These are phyloP conservation scores for Yamadazyma trypodendri DNA, from an alignment of 1,139 yeast genomes.

Conservation along the genomic window DNA sequence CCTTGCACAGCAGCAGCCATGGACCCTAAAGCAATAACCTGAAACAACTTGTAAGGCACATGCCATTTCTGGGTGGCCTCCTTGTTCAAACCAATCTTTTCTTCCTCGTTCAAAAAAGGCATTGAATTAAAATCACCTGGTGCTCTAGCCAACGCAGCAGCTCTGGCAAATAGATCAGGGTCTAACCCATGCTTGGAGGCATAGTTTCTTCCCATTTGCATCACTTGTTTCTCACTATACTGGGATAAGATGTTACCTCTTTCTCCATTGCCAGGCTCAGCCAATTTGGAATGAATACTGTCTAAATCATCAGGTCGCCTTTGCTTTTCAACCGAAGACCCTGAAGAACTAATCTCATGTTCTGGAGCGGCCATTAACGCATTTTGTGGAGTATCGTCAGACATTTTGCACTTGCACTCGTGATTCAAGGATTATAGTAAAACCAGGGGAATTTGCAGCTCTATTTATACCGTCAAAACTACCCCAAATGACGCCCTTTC, in stretches of 20 bases:
- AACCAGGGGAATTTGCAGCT: background rate
- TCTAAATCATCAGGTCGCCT: conserved; percentile 24
- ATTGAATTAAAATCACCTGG: conserved; percentile 62
- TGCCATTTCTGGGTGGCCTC: conserved; percentile 65
- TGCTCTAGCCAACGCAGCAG: conserved; percentile 73
- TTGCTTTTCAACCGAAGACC: conserved; percentile 16
- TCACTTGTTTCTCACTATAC: conserved; percentile 62
- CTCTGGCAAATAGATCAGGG: conserved; percentile 64
- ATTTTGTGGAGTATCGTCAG: conserved; percentile 1
- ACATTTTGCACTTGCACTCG: background rate
- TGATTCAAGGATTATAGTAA: background rate
- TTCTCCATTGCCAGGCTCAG: conserved; percentile 28
- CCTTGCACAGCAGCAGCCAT: conserved; percentile 93
- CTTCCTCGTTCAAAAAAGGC: conserved; percentile 57
- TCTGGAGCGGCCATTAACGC: conserved; percentile 2
- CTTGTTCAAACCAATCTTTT: conserved; percentile 53
- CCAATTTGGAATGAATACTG: conserved; percentile 21
- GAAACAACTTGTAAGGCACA: conserved; percentile 58
- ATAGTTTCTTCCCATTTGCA: conserved; percentile 69
- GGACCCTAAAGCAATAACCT: conserved; percentile 70
- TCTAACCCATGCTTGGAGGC: conserved; percentile 63
- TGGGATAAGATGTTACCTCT: conserved; percentile 60
- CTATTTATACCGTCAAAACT: conserved; percentile 4
- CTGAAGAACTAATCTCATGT: conserved; percentile 18
- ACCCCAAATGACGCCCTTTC: background rate